Base-by-base conservation (phyloP, 2,329 filamentous ascomycete species). In the Gnomoniopsis sp. region DNA sequence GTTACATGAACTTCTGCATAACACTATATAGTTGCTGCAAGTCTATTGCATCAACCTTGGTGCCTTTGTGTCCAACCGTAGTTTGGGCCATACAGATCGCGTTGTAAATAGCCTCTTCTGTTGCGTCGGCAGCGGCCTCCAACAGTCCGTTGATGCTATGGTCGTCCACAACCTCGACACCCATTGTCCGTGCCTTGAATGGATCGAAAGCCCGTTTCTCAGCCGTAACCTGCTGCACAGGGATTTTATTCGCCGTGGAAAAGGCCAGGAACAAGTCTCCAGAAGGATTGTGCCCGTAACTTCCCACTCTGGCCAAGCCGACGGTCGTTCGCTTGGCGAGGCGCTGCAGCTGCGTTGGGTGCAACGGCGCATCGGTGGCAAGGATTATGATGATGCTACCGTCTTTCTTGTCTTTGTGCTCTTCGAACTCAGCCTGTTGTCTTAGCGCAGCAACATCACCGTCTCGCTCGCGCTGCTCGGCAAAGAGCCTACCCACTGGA, bases 211-310 rank as follows among this genome's bases (percentile, higher is more conserved):
- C 8, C 36, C 61, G 56, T 38, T 63, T 57, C 17, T 72, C 69
- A 0, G 73, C 72, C 4, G 65, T 70, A 23, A 72, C 64, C 4
- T 70, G 72, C 64, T 80, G 77, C 41, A 79, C 74, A 2, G 74
- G 71, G 1, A 85, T 71, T 47, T 75, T 73, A 59, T 81, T 84
- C 6, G 76, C 85, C 0, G 86, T 89, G 8, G 84, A 88, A 60
- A 89, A 83, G 3, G 86, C 86, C 2, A 89, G 73, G 67, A 88
- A 88, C 59, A 89, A 83, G 61, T 89, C 86, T 0, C 86, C 87
- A 0, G 84, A 88, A 12, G 77, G 77, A 62, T 88, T 88, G 47
- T 78, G 76, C 0, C 84, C 86, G 60, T 83, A 82, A 2, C 85
- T 83, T 2, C 86, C 86, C 0, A 87, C 84, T 58, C 80, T 77